Conservation (phyloP, 768 basidiomycete species). For the Lyophyllum atratum region DNA sequence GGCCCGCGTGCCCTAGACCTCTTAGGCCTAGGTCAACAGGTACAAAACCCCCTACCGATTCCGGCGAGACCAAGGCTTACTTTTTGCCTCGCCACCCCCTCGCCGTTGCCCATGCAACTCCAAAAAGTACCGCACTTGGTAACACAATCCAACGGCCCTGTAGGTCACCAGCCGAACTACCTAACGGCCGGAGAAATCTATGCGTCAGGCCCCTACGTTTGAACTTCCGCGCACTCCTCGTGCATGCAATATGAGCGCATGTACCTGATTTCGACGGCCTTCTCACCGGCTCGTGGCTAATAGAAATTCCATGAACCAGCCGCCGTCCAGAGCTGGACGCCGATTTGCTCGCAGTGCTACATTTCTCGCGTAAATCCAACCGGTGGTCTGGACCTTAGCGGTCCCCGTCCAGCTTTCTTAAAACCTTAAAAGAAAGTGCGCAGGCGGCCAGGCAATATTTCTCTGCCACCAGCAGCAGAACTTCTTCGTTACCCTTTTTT, state of each 20-base stretch:
- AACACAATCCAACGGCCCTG: not conserved
- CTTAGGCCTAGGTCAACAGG: not conserved
- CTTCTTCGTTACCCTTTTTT: too few relatives aligned
- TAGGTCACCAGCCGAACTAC: not conserved
- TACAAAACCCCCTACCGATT: not conserved
- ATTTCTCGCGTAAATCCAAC: too few relatives aligned
- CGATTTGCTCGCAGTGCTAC: too few relatives aligned
- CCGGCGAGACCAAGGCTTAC: not conserved
- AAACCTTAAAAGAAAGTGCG: too few relatives aligned
- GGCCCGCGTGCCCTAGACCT: not conserved
- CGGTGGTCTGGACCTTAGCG: too few relatives aligned
- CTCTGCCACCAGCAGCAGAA: too few relatives aligned
- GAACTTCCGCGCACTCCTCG: not conserved
- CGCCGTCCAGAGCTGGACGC: not conserved
- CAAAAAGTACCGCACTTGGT: not conserved
- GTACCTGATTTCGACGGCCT: not conserved
- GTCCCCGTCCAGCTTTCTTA: too few relatives aligned
- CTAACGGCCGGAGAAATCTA: not conserved
- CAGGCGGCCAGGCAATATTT: too few relatives aligned
- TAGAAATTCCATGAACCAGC: not conserved
- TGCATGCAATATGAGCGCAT: not conserved
- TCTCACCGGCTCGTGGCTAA: not conserved
- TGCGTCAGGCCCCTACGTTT: not conserved
- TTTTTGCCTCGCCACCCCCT: not conserved
- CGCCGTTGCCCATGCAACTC: not conserved